Conservation (phyloP, 2,329 filamentous ascomycete species). For the Pyrenophora graminea region DNA sequence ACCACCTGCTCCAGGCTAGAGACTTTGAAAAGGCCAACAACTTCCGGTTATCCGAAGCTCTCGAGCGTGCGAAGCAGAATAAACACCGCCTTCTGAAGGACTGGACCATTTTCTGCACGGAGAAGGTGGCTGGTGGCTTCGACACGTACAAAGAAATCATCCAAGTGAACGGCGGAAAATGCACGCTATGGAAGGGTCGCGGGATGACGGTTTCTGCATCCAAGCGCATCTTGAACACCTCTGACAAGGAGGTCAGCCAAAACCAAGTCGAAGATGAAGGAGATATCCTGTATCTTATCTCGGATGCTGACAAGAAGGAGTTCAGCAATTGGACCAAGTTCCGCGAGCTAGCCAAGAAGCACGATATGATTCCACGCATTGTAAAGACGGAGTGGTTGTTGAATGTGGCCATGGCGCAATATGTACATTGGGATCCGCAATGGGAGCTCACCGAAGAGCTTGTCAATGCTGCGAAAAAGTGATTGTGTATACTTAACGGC, state of each 20-base stretch:
- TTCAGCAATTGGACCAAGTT: slow-evolving; percentile 79
- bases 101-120: slow-evolving; percentile 82
- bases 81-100: slow-evolving; percentile 74
- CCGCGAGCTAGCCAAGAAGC: slow-evolving; percentile 73
- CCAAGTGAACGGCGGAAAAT: slow-evolving; percentile 83
- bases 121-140: slow-evolving; percentile 76
- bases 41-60: slow-evolving; percentile 69
- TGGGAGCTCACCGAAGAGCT: slow-evolving; percentile 44
- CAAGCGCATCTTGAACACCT: slow-evolving; percentile 38
- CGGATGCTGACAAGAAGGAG: slow-evolving; percentile 67
- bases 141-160: slow-evolving; percentile 87
- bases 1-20: slow-evolving; percentile 71
- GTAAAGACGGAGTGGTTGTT: slow-evolving; percentile 89
- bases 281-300: slow-evolving; percentile 75
- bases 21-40: slow-evolving; percentile 73
- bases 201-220: slow-evolving; percentile 65
- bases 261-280: slow-evolving; percentile 65
- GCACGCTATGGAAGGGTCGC: slow-evolving; percentile 75
- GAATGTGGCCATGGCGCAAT: slow-evolving; percentile 85
- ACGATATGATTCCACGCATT: slow-evolving; percentile 78
- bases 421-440: slow-evolving; percentile 55
- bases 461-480: slow-evolving; percentile 29
- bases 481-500: background rate
- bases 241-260: slow-evolving; percentile 49
- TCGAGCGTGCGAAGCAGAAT: slow-evolving; percentile 74